Base-by-base conservation (phyloP, 225 moss, liverwort and hornwort species). In the Lunularia cruciata region DNA sequence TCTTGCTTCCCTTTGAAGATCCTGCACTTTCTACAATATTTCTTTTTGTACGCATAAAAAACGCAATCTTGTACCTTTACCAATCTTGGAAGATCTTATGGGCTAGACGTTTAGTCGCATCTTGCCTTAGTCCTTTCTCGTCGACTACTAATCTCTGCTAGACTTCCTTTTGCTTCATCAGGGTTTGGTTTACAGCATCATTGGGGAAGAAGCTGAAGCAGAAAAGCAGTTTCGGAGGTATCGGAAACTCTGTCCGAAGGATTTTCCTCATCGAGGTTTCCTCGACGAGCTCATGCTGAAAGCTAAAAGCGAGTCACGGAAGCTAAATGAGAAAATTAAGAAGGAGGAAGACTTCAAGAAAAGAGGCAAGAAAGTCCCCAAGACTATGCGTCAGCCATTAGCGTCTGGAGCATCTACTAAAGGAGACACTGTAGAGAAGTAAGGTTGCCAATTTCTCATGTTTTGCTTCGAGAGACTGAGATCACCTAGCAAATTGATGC, bases 171-270 rank as follows among this genome's bases (percentile, higher is more conserved):
- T 35, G 52, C 23, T 36, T 68, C 34, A 69, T 71, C 87, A 98
- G 98, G 98, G 98, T 38, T 85, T 98, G 6, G 84, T 98, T 18
- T 91, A 86, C 54, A 98, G 89, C 53, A 87, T 98, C 35, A 79
- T 98, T 73, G 73, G 91, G 26, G 79, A 88, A 68, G 83, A 86
- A 37, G 55, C 34, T 1, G 91, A 93, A 39, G 93, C 98, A 33
- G 98, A 98, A 34, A 87, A 46, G 45, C 86, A 85, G n/a, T 91
- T 98, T 60, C 77, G 55, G 13, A 86, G 80, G 34, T 98, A 89
- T 69, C 85, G 91, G 19, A 82, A 79, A 79, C 85, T 89, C 28
- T 91, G 93, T 73, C 98, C 93, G 3, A 84, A 91, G 65, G 79
- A 89, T 19, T 93, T 91, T 11, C 84, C 88, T 57, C 89, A 93